These are phyloP conservation scores for Phytophthora citrophthora DNA, from an alignment of 352 stramenopile species.

Conservation along the genomic window DNA sequence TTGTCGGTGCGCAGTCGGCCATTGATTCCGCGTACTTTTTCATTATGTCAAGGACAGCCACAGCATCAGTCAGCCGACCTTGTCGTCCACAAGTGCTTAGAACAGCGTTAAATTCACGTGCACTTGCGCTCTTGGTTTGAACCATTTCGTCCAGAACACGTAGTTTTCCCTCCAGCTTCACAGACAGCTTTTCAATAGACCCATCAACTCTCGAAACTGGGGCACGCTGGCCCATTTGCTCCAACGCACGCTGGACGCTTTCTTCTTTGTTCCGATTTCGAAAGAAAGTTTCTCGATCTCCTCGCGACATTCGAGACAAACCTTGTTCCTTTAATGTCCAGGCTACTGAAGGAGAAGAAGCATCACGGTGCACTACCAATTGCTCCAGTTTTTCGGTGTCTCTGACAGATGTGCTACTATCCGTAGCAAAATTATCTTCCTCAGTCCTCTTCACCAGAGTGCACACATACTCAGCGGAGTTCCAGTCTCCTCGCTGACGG, in stretches of 20 bases:
- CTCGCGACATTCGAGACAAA: slow-evolving; percentile 23
- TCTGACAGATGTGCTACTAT: slow-evolving; percentile 4
- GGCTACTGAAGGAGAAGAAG: slow-evolving; percentile 22
- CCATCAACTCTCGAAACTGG: background rate
- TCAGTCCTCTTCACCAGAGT: slow-evolving; percentile 10
- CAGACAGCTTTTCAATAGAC: slow-evolving; percentile 26
- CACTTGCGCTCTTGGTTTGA: slow-evolving; percentile 9
- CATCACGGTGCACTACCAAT: slow-evolving; percentile 27
- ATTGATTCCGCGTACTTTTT: slow-evolving; percentile 23
- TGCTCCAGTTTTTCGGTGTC: slow-evolving; percentile 13
- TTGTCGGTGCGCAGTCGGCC: slow-evolving; percentile 28
- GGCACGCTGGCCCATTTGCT: slow-evolving; percentile 14
- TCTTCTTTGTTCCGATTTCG: slow-evolving; percentile 23
- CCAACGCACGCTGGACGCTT: slow-evolving; percentile 29
- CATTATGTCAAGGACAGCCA: slow-evolving; percentile 46
- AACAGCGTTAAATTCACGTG: slow-evolving; percentile 45
- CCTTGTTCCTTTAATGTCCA: slow-evolving; percentile 30
- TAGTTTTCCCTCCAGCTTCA: slow-evolving; percentile 39
- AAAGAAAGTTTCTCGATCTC: slow-evolving; percentile 23
- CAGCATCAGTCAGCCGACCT: slow-evolving; percentile 33
- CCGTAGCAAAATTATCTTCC: background rate
- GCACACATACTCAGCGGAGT: slow-evolving; percentile 28
- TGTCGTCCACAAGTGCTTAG: slow-evolving; percentile 45
- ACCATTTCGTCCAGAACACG: slow-evolving; percentile 49
- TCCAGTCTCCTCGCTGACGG: slow-evolving; percentile 47